A percentile compares a stretch with the other conserved stretches of the same genome.
phyloP scores from a whole-genome alignment of 208 protist species.

The Leishmania mexicana region DNA sequence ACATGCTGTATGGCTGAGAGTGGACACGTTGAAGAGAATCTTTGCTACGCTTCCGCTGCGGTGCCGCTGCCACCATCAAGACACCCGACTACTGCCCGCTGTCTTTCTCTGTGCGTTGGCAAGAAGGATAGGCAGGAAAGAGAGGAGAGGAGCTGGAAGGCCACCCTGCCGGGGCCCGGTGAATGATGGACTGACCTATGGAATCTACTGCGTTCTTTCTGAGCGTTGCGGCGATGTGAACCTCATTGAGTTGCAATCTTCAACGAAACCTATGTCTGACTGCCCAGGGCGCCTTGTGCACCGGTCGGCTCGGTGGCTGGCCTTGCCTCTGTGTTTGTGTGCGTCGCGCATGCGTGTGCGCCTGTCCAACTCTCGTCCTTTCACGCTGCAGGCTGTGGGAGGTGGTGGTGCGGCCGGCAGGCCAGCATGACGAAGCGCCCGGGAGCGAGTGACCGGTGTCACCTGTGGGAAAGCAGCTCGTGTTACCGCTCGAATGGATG shows the following conservation, averaged over 20 bases:
- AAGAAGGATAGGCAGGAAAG: neutral
- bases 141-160: neutral
- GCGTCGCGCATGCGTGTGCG: neutral
- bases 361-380: neutral
- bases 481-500: slow-evolving; percentile 69
- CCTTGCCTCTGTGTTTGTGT: neutral
- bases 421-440: neutral
- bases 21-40: neutral
- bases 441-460: neutral
- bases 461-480: slow-evolving; percentile 45
- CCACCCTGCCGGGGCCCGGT: neutral
- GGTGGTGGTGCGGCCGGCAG: neutral
- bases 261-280: slow-evolving; percentile 16
- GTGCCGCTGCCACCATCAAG: neutral
- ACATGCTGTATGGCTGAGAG: too few relatives aligned
- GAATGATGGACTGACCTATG: slow-evolving; percentile 17
- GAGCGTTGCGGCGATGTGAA: slow-evolving; percentile 9
- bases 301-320: neutral
- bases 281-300: neutral
- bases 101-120: neutral
- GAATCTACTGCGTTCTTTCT: slow-evolving; percentile 19
- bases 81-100: neutral
- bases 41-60: neutral
- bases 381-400: neutral
- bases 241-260: slow-evolving; percentile 15